These are phyloP conservation scores for Chernovozyma sophiae-reginae DNA, from an alignment of 1,139 yeast species.

Conservation along the genomic window DNA sequence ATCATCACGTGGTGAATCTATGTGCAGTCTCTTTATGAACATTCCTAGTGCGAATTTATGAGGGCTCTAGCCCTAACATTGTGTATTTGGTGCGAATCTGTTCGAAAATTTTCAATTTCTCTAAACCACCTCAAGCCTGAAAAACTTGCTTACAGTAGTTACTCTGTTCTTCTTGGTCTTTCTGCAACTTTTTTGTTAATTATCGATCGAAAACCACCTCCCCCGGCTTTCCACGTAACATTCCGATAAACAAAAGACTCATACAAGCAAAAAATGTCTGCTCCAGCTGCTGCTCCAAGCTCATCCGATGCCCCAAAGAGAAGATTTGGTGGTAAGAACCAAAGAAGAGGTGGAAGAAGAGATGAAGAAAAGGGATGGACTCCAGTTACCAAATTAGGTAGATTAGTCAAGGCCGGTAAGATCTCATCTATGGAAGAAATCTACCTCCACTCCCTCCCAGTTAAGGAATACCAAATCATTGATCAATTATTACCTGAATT, in stretches of 20 bases:
- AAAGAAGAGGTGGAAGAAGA: slow-evolving; percentile 63
- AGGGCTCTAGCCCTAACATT: no score
- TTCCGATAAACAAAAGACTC: slow-evolving; percentile 63
- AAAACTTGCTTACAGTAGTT: no score
- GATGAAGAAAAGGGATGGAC: slow-evolving; percentile 99
- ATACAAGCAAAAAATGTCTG: slow-evolving; percentile 49
- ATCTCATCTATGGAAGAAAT: slow-evolving; percentile 95
- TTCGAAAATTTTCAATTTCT: background rate
- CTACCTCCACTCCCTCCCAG: slow-evolving; percentile 99
- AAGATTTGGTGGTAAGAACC: slow-evolving; percentile 63
- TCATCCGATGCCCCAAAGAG: slow-evolving; percentile 54
- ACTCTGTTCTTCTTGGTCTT: background rate
- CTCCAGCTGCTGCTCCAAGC: slow-evolving; percentile 40
- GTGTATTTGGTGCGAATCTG: no score
- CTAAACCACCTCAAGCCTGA: no score
- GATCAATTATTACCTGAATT: slow-evolving; percentile 94
- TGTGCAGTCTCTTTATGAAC: no score
- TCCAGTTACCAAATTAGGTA: slow-evolving; percentile 99
- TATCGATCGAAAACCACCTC: slow-evolving; percentile 87
- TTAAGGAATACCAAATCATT: slow-evolving; percentile 98
- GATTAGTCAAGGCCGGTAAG: slow-evolving; percentile 99
- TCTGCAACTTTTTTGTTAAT: slow-evolving; percentile 12
- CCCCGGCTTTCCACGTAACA: slow-evolving; percentile 88
- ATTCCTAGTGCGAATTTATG: no score
- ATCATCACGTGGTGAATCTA: no score